Evolutionary conservation across 1,284 basidiomycete species (phyloP), one percentile per base, ranked within the genome.

Genomic region (Cryptococcus maquisensis): DNA sequence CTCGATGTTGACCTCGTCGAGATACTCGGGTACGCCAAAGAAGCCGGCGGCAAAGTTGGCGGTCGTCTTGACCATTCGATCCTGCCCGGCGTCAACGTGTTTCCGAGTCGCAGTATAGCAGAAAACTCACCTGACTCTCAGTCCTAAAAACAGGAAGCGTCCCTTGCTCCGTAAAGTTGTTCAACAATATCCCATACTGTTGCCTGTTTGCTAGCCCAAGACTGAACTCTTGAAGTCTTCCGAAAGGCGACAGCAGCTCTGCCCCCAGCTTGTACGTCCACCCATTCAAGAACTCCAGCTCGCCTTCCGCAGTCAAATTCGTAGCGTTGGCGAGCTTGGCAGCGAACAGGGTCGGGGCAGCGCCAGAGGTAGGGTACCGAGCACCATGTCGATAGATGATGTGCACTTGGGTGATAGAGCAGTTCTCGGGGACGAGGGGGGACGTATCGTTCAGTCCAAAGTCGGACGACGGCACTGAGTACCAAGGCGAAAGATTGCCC

Each of bases 401-500:
- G 69, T 90, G 87, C 54, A 90, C 72, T 8, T 85, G 86, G 38
- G 83, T 86, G 45, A 91, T 76, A 10, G 78, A 75, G 70, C 90
- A 91, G 26, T 55, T 41, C 16, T 84, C 79, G 7, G 90, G 90
- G 1, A 84, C 76, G 40, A 83, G 81, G 0, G 87, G 85, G 8
- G 81, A 79, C 0, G 88, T 85, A 21, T 80, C 65, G 63, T 86
- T 79, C 16, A 90, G 64, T 2, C 90, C 89, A 73, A 90, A 92
- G 2, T 81, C 77, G 10, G 79, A 81, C 32, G 77, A 78, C 16
- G 79, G 78, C 42, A 89, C 84, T 54, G 85, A 88, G 71, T 86
- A 88, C 86, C 88, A 90, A 8, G 90, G 90, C 0, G 86, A 84
- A 37, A 92, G 73, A 66, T 90, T 90, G 0, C 90, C 90, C 87